A percentile compares a stretch with the other conserved stretches of the same genome.
phyloP scores from a whole-genome alignment of 2,329 filamentous ascomycete genomes.

The Colletotrichum gloeosporioides region DNA sequence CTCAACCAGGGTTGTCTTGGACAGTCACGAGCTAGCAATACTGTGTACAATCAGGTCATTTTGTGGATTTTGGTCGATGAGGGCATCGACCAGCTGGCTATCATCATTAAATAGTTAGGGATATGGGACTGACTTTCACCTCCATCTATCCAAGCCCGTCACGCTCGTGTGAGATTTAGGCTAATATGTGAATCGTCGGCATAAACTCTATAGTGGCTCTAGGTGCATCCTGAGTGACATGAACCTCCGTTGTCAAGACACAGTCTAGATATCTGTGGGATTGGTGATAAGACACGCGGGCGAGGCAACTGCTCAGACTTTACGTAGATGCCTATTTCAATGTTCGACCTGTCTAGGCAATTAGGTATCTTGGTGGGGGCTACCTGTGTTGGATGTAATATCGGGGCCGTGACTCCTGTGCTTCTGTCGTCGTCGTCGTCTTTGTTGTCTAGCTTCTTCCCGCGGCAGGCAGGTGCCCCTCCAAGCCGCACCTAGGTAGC shows the following conservation, averaged over 20 bases:
- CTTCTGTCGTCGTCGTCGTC: not conserved
- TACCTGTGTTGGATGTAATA: not conserved
- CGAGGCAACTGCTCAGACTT: not conserved
- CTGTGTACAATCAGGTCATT: slow-evolving; percentile 8
- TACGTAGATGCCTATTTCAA: not conserved
- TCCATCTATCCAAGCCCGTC: not conserved
- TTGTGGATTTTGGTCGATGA: slow-evolving; percentile 5
- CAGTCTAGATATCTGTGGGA: not conserved
- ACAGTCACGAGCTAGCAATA: slow-evolving; percentile 12
- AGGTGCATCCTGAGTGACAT: not conserved
- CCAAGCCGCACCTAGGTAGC: not conserved
- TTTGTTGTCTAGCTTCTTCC: not conserved
- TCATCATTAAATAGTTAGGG: slow-evolving; percentile 2
- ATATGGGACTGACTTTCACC: not conserved
- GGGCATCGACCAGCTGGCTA: slow-evolving; percentile 5
- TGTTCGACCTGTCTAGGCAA: not conserved
- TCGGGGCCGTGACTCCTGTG: not conserved
- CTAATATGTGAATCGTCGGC: not conserved
- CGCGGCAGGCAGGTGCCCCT: not conserved
- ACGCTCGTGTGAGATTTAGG: not conserved
- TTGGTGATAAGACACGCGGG: not conserved
- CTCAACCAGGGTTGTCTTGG: not conserved
- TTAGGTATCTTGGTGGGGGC: not conserved
- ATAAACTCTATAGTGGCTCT: not conserved
- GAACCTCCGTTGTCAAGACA: not conserved